Base-by-base conservation (phyloP, 2,329 filamentous ascomycete species). In the Thelonectria blattea region DNA sequence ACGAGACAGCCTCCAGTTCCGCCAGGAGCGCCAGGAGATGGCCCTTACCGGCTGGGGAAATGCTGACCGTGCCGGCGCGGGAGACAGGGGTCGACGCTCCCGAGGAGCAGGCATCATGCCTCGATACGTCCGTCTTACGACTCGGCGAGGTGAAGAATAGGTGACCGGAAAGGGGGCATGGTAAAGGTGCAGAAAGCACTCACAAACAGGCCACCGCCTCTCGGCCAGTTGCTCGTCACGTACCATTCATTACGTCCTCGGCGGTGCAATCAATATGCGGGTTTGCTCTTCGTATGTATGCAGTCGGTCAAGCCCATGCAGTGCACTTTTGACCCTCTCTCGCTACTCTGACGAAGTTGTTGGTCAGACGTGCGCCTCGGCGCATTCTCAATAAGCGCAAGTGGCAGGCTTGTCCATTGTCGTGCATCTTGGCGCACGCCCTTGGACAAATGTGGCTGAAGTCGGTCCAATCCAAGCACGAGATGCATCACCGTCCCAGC, bases 41-140 rank as follows among this genome's bases (percentile, higher is more conserved):
- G 43, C 52, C 47, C 59, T 65, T 64, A 56, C 60, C 56, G 52
- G 56, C 61, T 65, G 61, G 59, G 59, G 61, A 64, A 62, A 52
- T 59, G 52, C 49, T 64, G 58, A 42, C 62, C 56, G 61, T 65
- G 58, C 51, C 57, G 55, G 67, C 61, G 62, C 55, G 59, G 65
- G 60, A 63, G 62, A 45, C 46, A 32, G 60, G 59, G 46, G 53
- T 51, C 49, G 51, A 47, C 45, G 34, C 59, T 60, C 52, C 51
- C 56, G 52, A 49, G 46, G 22, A 47, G 46, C 42, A 54, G 49
- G 37, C 60, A 65, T 65, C 46, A 61, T 61, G 50, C 54, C 58
- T 56, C 52, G 41, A 53, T 52, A 34, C 32, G 56, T 34, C 51
- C 17, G 64, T 69, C 63, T 68, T 66, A 69, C 65, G 63, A 68